phyloP scores from a whole-genome alignment of 306 rosid species.

The Pyrus communis region DNA sequence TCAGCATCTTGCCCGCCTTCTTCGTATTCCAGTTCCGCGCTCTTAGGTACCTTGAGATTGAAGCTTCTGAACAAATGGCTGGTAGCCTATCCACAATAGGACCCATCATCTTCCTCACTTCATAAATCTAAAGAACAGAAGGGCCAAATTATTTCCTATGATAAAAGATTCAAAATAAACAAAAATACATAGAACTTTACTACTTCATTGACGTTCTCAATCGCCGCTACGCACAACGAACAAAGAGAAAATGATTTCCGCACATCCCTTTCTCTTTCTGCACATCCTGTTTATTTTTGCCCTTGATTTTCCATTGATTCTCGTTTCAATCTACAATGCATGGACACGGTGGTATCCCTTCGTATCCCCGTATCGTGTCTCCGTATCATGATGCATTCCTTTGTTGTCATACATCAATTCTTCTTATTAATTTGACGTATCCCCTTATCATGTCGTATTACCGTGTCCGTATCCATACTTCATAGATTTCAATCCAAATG shows the following conservation, averaged over 20 bases:
- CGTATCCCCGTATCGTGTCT: too few species aligned
- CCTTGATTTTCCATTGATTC: too few species aligned
- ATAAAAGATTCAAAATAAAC: background rate
- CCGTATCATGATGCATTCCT: too few species aligned
- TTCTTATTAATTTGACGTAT: too few species aligned
- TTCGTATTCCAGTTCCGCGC: constrained; percentile 56
- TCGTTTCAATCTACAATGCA: too few species aligned
- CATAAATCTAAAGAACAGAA: constrained; percentile 38
- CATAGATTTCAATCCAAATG: too few species aligned
- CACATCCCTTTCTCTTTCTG: background rate
- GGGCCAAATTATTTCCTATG: background rate
- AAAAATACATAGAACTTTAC: background rate
- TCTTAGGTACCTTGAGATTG: constrained; percentile 58
- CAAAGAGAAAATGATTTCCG: background rate
- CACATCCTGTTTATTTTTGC: too few species aligned
- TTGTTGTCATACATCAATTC: too few species aligned
- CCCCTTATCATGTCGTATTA: too few species aligned
- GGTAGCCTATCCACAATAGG: constrained; percentile 54
- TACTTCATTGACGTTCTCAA: background rate
- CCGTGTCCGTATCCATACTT: too few species aligned
- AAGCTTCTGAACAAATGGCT: constrained; percentile 39
- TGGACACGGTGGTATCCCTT: too few species aligned
- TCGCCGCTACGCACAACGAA: too few species aligned
- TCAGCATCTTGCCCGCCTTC: constrained; percentile 65
- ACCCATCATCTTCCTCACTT: constrained; percentile 56